Conservation (phyloP, 495 filamentous ascomycete species). For the Antarctomyces pellizariae region DNA sequence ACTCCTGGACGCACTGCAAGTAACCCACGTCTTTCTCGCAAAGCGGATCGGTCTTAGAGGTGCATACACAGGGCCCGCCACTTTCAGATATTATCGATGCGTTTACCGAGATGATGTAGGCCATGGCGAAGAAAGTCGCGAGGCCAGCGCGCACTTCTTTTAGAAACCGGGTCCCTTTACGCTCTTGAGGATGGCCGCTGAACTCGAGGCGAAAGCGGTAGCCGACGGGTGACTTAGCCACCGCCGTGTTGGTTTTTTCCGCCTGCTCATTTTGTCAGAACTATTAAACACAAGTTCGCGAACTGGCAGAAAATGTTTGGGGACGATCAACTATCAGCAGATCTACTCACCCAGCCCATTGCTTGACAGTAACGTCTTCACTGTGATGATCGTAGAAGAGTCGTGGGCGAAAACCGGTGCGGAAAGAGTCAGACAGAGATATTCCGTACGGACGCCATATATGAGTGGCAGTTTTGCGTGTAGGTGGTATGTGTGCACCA, state of each 20-base stretch:
- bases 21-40: slow-evolving; percentile 36
- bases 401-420: no score
- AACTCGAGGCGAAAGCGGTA: slow-evolving; percentile 52
- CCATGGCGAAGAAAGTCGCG: slow-evolving; percentile 75
- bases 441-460: no score
- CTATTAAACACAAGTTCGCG: no score
- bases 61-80: slow-evolving; percentile 55
- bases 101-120: slow-evolving; percentile 52
- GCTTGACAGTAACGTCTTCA: no score
- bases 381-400: no score
- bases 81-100: slow-evolving; percentile 37
- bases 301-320: no score
- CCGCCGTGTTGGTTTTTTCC: slow-evolving; percentile 12
- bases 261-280: no score
- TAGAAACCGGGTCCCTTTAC: slow-evolving; percentile 54
- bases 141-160: slow-evolving; percentile 59
- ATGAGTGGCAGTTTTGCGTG: no score
- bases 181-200: slow-evolving; percentile 43
- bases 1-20: slow-evolving; percentile 33
- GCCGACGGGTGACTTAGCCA: slow-evolving; percentile 26
- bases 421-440: no score
- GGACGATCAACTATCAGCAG: no score
- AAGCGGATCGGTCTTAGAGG: slow-evolving; percentile 20
- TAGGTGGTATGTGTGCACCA: no score
- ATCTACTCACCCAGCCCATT: no score